Percentiles rank a stretch among this genome's conserved stretches.
phyloP scores from a whole-genome alignment of 2,329 filamentous ascomycete genomes.

The Fonsecaea monophora region DNA sequence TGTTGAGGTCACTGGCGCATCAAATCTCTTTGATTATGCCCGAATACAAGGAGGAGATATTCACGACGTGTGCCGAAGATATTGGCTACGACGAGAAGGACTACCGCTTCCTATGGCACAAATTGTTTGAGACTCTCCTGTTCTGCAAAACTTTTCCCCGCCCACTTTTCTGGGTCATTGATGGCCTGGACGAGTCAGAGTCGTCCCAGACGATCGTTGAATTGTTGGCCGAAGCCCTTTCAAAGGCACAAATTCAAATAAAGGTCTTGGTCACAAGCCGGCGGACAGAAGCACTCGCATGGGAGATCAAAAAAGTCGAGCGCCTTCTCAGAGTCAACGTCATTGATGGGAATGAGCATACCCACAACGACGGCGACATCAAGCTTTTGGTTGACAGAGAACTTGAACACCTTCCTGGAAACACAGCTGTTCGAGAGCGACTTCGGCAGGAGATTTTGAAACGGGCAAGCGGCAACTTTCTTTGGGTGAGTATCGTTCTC shows the following conservation, averaged over 20 bases:
- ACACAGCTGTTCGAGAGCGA: slow-evolving; percentile 11
- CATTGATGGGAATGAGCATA: slow-evolving; percentile 18
- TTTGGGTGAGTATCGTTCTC: slow-evolving; percentile 37
- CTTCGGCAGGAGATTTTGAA: slow-evolving; percentile 23
- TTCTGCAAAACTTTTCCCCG: slow-evolving; percentile 37
- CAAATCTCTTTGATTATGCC: slow-evolving; percentile 41
- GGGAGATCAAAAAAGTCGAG: slow-evolving; percentile 18
- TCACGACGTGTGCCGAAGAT: slow-evolving; percentile 38
- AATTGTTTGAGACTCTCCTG: slow-evolving; percentile 44
- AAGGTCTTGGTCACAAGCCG: slow-evolving; percentile 36
- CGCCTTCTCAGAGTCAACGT: slow-evolving; percentile 3
- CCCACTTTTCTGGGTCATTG: slow-evolving; percentile 50
- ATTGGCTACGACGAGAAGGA: slow-evolving; percentile 42
- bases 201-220: slow-evolving; percentile 30
- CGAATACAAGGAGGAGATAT: slow-evolving; percentile 36
- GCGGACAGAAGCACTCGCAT: slow-evolving; percentile 6
- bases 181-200: slow-evolving; percentile 50
- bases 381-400: slow-evolving; percentile 25
- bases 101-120: slow-evolving; percentile 44
- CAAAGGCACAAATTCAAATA: slow-evolving; percentile 37
- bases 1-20: slow-evolving; percentile 41
- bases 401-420: slow-evolving; percentile 23
- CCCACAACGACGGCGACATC: slow-evolving; percentile 29
- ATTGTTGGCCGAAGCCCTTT: slow-evolving; percentile 30
- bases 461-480: slow-evolving; percentile 36